phyloP scores from a whole-genome alignment of 768 basidiomycete genomes.

The Suillus americanus region DNA sequence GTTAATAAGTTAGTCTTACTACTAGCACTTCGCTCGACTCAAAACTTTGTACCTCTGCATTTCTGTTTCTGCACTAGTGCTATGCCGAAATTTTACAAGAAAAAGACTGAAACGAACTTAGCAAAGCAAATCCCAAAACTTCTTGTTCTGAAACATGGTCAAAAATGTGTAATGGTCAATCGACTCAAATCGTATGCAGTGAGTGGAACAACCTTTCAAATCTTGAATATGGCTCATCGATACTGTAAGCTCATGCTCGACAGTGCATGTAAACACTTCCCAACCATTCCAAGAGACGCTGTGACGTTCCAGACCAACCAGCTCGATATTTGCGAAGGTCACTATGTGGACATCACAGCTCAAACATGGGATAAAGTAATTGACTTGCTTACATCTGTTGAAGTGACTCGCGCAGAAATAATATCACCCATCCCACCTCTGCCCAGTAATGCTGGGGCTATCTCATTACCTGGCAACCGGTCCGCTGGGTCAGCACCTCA shows the following conservation, averaged over 20 bases:
- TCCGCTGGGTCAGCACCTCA: background rate
- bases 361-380: background rate
- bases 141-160: background rate
- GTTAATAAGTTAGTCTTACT: background rate
- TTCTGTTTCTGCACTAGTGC: background rate
- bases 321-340: constrained; percentile 1
- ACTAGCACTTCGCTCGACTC: background rate
- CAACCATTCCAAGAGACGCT: background rate
- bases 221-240: background rate
- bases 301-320: constrained; percentile 2
- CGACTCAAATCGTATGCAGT: background rate
- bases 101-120: background rate
- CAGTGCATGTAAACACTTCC: background rate
- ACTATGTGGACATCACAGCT: background rate
- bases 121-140: background rate
- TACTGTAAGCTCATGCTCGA: background rate
- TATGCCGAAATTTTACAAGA: background rate
- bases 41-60: background rate
- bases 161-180: background rate
- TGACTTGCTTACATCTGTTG: background rate
- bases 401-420: background rate
- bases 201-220: background rate
- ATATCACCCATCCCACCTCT: background rate
- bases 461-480: background rate
- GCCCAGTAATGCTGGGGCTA: background rate